A percentile compares a stretch with the other conserved stretches of the same genome.
Conservation (phyloP, 2,329 filamentous ascomycete species). For the Pochonia chlamydosporia region DNA sequence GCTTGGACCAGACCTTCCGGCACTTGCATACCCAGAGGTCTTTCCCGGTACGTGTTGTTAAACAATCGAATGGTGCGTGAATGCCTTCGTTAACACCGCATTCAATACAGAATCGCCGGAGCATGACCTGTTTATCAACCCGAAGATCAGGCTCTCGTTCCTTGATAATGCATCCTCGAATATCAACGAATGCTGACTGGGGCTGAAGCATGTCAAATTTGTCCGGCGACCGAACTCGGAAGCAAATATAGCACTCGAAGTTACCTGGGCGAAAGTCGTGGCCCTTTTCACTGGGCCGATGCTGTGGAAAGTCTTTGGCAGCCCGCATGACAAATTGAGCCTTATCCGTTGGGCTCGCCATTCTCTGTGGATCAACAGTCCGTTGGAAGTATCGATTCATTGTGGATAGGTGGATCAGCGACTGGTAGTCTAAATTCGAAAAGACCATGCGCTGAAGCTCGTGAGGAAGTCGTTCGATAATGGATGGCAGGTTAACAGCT, state of each 20-base stretch:
- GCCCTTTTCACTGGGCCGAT: conserved; percentile 31
- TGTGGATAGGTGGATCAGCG: conserved; percentile 33
- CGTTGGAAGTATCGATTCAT: conserved; percentile 29
- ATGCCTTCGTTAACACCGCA: conserved; percentile 33
- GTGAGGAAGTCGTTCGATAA: conserved; percentile 27
- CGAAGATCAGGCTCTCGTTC: conserved; percentile 20
- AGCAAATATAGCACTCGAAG: conserved; percentile 37
- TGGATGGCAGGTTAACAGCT: conserved; percentile 14
- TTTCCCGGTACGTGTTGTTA: conserved; percentile 30
- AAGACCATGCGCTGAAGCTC: conserved; percentile 28
- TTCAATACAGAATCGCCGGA: conserved; percentile 36
- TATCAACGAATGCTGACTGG: conserved; percentile 26
- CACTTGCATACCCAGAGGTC: conserved; percentile 36
- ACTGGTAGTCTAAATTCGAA: conserved; percentile 31
- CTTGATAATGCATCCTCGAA: conserved; percentile 21
- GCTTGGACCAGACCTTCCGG: conserved; percentile 30
- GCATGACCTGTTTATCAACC: conserved; percentile 22
- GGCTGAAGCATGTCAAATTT: conserved; percentile 32
- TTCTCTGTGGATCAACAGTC: conserved; percentile 25
- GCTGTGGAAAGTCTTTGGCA: conserved; percentile 33
- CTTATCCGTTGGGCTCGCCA: conserved; percentile 30
- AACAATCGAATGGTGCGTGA: conserved; percentile 29
- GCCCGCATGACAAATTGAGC: conserved; percentile 35
- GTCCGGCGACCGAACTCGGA: conserved; percentile 31
- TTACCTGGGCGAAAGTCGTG: conserved; percentile 33